These are phyloP conservation scores for Polyporus arcularius DNA, from an alignment of 768 basidiomycete genomes.

Conservation along the genomic window DNA sequence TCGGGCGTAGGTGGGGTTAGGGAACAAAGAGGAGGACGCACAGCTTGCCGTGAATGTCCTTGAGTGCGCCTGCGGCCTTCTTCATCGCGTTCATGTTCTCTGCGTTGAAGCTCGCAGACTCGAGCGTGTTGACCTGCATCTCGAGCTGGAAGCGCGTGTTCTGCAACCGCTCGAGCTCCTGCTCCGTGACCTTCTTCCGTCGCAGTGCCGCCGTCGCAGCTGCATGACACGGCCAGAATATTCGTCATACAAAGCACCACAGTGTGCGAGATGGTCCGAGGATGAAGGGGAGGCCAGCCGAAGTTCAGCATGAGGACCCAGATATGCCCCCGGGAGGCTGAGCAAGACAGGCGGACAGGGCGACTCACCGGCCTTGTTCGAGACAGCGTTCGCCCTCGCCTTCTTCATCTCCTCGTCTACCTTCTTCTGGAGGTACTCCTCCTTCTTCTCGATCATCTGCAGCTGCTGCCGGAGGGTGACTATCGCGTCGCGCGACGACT, in stretches of 20 bases:
- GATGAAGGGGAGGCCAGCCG: background rate
- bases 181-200: constrained; percentile 89
- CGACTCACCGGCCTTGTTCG: constrained; percentile 86
- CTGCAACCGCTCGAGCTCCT: constrained; percentile 81
- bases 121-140: constrained; percentile 95
- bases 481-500: constrained; percentile 89
- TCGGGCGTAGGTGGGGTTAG: background rate
- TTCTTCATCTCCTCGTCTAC: constrained; percentile 93
- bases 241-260: background rate
- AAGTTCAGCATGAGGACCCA: background rate
- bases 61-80: constrained; percentile 88
- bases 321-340: background rate
- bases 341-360: background rate
- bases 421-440: constrained; percentile 95
- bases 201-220: constrained; percentile 88
- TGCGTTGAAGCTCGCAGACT: constrained; percentile 95
- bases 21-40: constrained; percentile 43
- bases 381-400: constrained; percentile 89
- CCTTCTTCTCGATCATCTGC: constrained; percentile 99
- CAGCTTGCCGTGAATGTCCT: constrained; percentile 88
- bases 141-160: constrained; percentile 91
- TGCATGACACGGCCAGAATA: constrained; percentile 33
- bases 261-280: background rate
- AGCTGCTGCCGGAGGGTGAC: constrained; percentile 91
- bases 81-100: constrained; percentile 98